phyloP scores from a whole-genome alignment of 2,329 filamentous ascomycete species.

The Emericellopsis atlantica region DNA sequence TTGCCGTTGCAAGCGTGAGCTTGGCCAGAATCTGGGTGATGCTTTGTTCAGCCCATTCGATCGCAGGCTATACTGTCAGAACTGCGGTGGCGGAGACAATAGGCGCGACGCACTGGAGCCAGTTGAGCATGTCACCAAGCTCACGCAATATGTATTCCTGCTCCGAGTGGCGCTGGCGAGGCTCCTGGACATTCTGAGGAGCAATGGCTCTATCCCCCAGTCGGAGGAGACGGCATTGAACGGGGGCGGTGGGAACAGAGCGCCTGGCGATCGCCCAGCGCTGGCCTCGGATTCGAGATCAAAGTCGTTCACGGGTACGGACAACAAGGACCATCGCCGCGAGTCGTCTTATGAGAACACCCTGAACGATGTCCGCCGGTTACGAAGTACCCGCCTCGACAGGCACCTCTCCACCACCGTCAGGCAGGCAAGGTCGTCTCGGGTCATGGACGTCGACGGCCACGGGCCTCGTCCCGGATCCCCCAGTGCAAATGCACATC shows the following conservation, averaged over 20 bases:
- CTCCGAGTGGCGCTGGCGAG: slow-evolving; percentile 83
- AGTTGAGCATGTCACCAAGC: slow-evolving; percentile 67
- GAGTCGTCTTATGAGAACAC: slow-evolving; percentile 87
- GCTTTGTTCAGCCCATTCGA: slow-evolving; percentile 59
- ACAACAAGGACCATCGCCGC: slow-evolving; percentile 40
- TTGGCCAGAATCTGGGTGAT: slow-evolving; percentile 56
- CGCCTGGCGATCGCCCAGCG: slow-evolving; percentile 40
- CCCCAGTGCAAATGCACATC: slow-evolving; percentile 42
- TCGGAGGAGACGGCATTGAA: slow-evolving; percentile 45
- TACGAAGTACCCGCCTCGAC: slow-evolving; percentile 88
- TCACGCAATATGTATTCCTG: slow-evolving; percentile 91
- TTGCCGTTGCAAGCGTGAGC: slow-evolving; percentile 47
- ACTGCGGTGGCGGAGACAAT: slow-evolving; percentile 40
- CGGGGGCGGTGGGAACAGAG: slow-evolving; percentile 17
- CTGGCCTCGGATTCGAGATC: slow-evolving; percentile 57
- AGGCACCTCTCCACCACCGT: slow-evolving; percentile 89
- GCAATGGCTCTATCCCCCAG: slow-evolving; percentile 67
- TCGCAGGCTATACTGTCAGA: slow-evolving; percentile 57
- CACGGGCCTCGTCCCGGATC: slow-evolving; percentile 63
- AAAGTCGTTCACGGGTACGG: slow-evolving; percentile 56
- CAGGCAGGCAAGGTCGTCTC: slow-evolving; percentile 77
- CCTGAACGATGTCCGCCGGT: slow-evolving; percentile 81
- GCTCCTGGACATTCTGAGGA: slow-evolving; percentile 74
- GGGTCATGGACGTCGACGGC: slow-evolving; percentile 61
- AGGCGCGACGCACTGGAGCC: slow-evolving; percentile 35